A percentile compares a stretch with the other conserved stretches of the same genome.
Conservation (phyloP, 1,139 yeast species). For the Arxiozyma slooffiae region DNA sequence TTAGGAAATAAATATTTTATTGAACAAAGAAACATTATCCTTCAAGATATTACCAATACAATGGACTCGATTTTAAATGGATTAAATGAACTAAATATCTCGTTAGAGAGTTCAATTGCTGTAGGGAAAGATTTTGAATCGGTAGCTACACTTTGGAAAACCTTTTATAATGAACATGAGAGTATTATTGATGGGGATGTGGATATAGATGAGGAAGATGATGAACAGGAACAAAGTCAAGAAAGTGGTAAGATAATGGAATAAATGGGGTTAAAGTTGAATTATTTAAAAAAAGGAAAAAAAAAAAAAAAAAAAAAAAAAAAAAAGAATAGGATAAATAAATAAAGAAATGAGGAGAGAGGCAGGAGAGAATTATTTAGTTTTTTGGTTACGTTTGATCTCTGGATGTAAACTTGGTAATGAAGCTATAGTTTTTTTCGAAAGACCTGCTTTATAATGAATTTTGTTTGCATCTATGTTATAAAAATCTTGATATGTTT, state of each 20-base stretch:
- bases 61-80: conserved; percentile 45
- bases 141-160: conserved; percentile 42
- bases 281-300: too few relatives aligned
- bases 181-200: conserved; percentile 8
- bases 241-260: neutral
- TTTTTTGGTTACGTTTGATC: neutral
- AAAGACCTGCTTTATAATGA: conserved; percentile 20
- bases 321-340: too few relatives aligned
- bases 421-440: conserved; percentile 9
- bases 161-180: conserved; percentile 37
- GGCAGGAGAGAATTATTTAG: neutral
- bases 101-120: conserved; percentile 42
- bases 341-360: too few relatives aligned
- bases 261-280: neutral
- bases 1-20: conserved; percentile 21
- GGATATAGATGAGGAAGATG: conserved; percentile 6
- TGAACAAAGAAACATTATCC: conserved; percentile 25
- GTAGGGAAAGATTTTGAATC: conserved; percentile 48
- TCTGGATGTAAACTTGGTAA: conserved; percentile 7
- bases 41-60: conserved; percentile 30
- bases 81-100: conserved; percentile 41
- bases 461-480: conserved; percentile 20
- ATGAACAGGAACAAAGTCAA: too few relatives aligned
- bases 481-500: conserved; percentile 18
- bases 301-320: too few relatives aligned